These are phyloP conservation scores for Beauveria sp. DNA, from an alignment of 2,329 filamentous ascomycete species.

Conservation along the genomic window DNA sequence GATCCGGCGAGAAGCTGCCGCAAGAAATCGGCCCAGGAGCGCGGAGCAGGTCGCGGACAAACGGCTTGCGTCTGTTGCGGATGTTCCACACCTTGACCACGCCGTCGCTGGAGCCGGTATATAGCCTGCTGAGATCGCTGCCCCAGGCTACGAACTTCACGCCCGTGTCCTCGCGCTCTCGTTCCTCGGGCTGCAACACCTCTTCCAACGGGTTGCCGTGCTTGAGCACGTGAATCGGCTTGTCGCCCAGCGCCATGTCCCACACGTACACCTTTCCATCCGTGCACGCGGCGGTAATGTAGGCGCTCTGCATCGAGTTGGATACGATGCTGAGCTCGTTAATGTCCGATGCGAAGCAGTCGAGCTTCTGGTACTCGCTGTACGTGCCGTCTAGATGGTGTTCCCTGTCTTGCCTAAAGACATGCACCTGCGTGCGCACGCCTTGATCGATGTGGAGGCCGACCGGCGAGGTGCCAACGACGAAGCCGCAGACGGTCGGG, in stretches of 20 bases:
- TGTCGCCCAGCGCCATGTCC: slow-evolving; percentile 50
- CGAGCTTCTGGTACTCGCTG: slow-evolving; percentile 44
- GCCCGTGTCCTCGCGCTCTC: slow-evolving; percentile 50
- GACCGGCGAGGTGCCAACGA: slow-evolving; percentile 49
- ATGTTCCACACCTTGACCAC: slow-evolving; percentile 57
- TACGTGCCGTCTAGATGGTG: slow-evolving; percentile 23
- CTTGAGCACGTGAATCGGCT: slow-evolving; percentile 45
- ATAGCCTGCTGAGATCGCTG: slow-evolving; percentile 46
- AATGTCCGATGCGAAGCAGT: slow-evolving; percentile 53
- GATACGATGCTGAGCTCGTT: slow-evolving; percentile 55
- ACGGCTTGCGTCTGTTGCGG: slow-evolving; percentile 33
- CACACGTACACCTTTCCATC: slow-evolving; percentile 56
- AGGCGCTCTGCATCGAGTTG: slow-evolving; percentile 42
- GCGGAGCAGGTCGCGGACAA: slow-evolving; percentile 46
- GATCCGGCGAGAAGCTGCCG: slow-evolving; percentile 51
- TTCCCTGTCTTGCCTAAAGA: slow-evolving; percentile 34
- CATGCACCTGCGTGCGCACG: slow-evolving; percentile 48
- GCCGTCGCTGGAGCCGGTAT: slow-evolving; percentile 57
- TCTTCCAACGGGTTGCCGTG: slow-evolving; percentile 41
- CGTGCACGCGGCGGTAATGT: slow-evolving; percentile 54
- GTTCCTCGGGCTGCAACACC: slow-evolving; percentile 28
- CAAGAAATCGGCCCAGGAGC: slow-evolving; percentile 49
- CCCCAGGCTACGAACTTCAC: slow-evolving; percentile 60
- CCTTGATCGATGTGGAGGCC: slow-evolving; percentile 36
- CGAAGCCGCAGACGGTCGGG: slow-evolving; percentile 43